Conservation (phyloP, 176 grass and related monocot genomes). For the Musa acuminata region DNA sequence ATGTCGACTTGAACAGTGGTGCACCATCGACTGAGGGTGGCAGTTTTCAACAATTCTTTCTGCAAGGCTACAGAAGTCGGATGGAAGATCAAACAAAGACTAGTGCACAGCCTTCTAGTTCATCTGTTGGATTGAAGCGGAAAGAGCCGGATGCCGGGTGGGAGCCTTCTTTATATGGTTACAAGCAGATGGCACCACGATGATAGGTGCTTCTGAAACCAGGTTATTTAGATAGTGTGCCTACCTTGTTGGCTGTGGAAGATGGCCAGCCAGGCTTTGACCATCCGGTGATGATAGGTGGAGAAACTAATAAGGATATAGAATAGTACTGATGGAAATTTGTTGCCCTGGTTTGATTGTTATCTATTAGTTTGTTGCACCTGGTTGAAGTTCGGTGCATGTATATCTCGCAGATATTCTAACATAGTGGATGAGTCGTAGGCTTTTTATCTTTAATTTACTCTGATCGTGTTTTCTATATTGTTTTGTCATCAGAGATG, state of each 20-base stretch:
- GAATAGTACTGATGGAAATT: neutral
- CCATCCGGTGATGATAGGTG: neutral
- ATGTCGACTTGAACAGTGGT: constrained; percentile 13
- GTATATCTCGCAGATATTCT: no score
- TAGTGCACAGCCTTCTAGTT: constrained; percentile 12
- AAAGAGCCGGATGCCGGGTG: constrained; percentile 19
- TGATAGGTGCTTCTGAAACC: neutral
- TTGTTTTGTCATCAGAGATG: no score
- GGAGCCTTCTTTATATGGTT: neutral
- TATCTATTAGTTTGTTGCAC: no score
- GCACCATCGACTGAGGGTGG: neutral
- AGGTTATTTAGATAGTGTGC: neutral
- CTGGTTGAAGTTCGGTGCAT: no score
- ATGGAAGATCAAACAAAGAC: constrained; percentile 4
- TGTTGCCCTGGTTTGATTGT: neutral
- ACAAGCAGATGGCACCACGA: constrained; percentile 8
- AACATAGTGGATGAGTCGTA: no score
- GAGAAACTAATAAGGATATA: neutral
- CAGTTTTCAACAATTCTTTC: constrained; percentile 6
- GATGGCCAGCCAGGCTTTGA: neutral
- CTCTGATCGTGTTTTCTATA: no score
- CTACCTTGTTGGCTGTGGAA: neutral
- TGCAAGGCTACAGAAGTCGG: neutral
- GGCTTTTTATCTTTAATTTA: no score
- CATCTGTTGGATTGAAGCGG: neutral